Base-by-base conservation (phyloP, 2,329 filamentous ascomycete genomes). In the Aureobasidium sp. region DNA sequence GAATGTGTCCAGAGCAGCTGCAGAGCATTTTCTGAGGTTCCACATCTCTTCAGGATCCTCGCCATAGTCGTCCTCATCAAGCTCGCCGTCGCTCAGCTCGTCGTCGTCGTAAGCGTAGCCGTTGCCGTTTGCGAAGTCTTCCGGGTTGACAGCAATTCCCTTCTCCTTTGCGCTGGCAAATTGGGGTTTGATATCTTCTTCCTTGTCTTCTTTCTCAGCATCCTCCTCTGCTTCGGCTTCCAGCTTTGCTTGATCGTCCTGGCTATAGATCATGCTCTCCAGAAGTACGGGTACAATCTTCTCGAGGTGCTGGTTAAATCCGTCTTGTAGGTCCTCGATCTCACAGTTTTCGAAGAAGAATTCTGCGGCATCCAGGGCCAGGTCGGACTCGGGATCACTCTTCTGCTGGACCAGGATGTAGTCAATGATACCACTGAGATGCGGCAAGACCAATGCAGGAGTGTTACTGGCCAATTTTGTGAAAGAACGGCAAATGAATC, bases 281-380 rank as follows among this genome's bases (percentile, higher is more conserved):
- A 99, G 82, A 57, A 99, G 79, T 1, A 97, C 89, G 0, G 94
- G 94, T 34, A 99, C 88, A 66, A 97, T 93, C 73, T 89, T 90
- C 67, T 83, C 76, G 62, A 97, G 84, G 71, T 90, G 90, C 0
- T 92, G 92, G 9, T 83, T 86, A 50, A 99, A 79, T 0, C 85
- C 83, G 67, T 86, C 82, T 78, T 90, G 91, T 59, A 97, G 78
- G 63, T 88, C 84, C 46, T 89, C 84, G 71, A 96, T 90, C 73
- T 97, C 94, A 64, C 92, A 92, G 24, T 96, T 87, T 43, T 91
- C 91, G 48, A 99, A 84, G 92, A 95, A 99, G 72, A 99, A 99
- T 74, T 99, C 94, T 5, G 94, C 92, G 9, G 94, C 94, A 73
- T 99, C 94, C 67, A 95, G 87, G 41, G 93, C 92, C 63, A 99